Base-by-base conservation (phyloP, 306 rosid genomes). In the Pterocarpus santalinus region DNA sequence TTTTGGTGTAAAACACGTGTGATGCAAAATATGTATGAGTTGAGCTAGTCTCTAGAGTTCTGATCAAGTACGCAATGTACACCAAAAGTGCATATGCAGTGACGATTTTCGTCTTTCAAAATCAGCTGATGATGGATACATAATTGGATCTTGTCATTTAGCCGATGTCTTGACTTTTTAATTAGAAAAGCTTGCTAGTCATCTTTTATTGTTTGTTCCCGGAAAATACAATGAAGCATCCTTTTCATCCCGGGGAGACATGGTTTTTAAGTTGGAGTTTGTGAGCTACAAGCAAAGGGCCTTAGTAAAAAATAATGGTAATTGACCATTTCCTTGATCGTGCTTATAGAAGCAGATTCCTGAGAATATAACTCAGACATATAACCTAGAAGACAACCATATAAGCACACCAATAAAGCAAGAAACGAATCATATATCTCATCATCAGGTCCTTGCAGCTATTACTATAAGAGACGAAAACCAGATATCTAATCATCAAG, bases 251-350 rank as follows among this genome's bases (percentile, higher is more conserved):
- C 9, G 28, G 46, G n/a, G 3, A 53, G 52, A 15, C 60, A 28
- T 8, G 32, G 82, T 65, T 56, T 61, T 51, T 15, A 7, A 14
- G 70, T 33, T 32, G 13, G 44, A 51, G 14, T 67, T 35, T 69
- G 46, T 57, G 71, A 8, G 22, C 44, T 17, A 67, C 71, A 83
- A 72, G 73, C 4, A 56, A 46, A 14, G 38, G 44, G 1, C 69
- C 14, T 51, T 14, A 16, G 30, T n/a, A 69, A 60, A 30, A 32
- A 51, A 34, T 30, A 71, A 7, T 71, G 52, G 28, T 11, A 9
- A 44, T 73, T 80, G 87, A 84, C 81, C 65, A 33, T 33, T 80
- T 74, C 81, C 35, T 22, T 46, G 28, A 46, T 7, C 33, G 61
- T 17, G 35, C 51, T 78, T 58, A 35, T 3, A 0, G 46, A 9